Conservation (phyloP, 345 rosid genomes). For the Salix arbutifolia region DNA sequence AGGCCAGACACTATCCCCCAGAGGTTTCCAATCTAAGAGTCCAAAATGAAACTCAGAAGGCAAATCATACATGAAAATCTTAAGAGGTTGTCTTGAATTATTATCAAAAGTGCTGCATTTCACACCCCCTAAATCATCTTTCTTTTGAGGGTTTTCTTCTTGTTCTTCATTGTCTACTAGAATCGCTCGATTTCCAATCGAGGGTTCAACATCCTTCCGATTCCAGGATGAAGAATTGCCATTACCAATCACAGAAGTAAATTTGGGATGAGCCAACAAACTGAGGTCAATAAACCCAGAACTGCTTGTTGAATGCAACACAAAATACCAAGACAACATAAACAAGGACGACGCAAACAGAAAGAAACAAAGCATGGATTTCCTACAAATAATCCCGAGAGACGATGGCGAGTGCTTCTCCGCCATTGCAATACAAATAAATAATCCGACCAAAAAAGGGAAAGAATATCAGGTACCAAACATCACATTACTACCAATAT, state of each 20-base stretch:
- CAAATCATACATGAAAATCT: slow-evolving; percentile 87
- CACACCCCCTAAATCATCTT: slow-evolving; percentile 9
- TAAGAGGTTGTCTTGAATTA: slow-evolving; percentile 35
- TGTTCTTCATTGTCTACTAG: slow-evolving; percentile 22
- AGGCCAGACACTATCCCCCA: slow-evolving; percentile 68
- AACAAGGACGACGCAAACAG: slow-evolving; percentile 37
- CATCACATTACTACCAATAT: background rate
- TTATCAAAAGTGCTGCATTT: slow-evolving; percentile 6
- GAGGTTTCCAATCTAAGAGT: slow-evolving; percentile 65
- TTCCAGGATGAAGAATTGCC: slow-evolving; percentile 15
- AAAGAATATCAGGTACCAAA: background rate
- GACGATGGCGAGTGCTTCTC: slow-evolving; percentile 45
- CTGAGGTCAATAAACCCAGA: slow-evolving; percentile 35
- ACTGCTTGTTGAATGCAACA: slow-evolving; percentile 48
- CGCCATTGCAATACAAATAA: slow-evolving; percentile 37
- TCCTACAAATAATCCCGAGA: slow-evolving; percentile 34
- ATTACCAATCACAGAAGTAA: slow-evolving; percentile 25
- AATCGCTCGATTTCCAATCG: slow-evolving; percentile 25
- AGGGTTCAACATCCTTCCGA: slow-evolving; percentile 17
- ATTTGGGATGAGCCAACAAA: slow-evolving; percentile 29
- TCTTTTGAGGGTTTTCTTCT: slow-evolving; percentile 18
- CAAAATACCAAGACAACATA: slow-evolving; percentile 67
- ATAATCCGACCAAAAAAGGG: background rate
- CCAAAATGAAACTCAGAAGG: slow-evolving; percentile 84
- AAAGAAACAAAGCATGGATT: slow-evolving; percentile 47